Percentiles rank a stretch among this genome's conserved stretches.
These are phyloP conservation scores for Cystofilobasidium ferigula DNA, from an alignment of 768 basidiomycete species.

Conservation along the genomic window DNA sequence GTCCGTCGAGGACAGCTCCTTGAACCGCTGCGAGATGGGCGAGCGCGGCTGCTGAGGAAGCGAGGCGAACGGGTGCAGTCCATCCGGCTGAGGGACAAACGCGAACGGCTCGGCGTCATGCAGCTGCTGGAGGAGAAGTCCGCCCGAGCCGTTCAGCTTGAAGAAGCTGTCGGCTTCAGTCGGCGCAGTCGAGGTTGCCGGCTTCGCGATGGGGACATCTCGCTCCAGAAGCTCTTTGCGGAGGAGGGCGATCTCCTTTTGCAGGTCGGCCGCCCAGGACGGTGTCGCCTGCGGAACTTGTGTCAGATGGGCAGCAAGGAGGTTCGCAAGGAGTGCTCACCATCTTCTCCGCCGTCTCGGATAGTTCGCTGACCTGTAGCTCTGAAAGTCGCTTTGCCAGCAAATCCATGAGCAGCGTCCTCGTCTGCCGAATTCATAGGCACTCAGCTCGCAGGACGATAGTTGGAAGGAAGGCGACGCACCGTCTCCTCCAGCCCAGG, in stretches of 20 bases:
- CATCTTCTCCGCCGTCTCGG: too few species aligned
- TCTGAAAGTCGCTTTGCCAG: background rate
- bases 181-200: background rate
- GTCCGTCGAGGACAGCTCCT: too few species aligned
- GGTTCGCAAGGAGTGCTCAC: background rate
- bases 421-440: background rate
- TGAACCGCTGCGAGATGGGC: too few species aligned
- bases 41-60: too few species aligned
- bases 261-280: background rate
- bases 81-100: too few species aligned
- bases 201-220: background rate
- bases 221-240: background rate
- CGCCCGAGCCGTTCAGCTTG: background rate
- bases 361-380: too few species aligned
- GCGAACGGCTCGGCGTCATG: too few species aligned
- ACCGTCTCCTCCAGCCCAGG: slow-evolving; percentile 1
- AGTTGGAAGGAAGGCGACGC: background rate
- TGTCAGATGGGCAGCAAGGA: background rate
- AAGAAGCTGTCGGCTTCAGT: background rate
- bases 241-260: background rate
- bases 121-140: background rate
- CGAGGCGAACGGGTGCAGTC: too few species aligned
- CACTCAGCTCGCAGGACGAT: background rate
- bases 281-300: background rate
- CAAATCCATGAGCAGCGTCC: slow-evolving; percentile 3